Evolutionary conservation across 352 stramenopile species (phyloP).

Genomic region (Pythium brachiatum): DNA sequence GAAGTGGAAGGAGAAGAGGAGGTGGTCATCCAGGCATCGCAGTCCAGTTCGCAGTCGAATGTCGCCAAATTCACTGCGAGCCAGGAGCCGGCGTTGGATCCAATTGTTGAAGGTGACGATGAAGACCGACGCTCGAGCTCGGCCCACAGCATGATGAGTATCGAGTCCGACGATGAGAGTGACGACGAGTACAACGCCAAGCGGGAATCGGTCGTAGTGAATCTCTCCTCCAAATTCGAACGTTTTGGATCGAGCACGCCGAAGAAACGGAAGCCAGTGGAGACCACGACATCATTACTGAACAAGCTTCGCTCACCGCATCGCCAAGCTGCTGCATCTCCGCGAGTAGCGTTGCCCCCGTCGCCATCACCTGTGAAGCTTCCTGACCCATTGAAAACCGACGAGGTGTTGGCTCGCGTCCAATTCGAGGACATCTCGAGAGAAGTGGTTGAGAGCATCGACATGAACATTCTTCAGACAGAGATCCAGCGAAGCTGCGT

Average conservation of each 20-base stretch:
- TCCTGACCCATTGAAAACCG: slow-evolving; percentile 13
- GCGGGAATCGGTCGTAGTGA: slow-evolving; percentile 65
- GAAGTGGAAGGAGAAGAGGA: slow-evolving; percentile 27
- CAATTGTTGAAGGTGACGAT: slow-evolving; percentile 68
- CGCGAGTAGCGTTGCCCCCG: not conserved
- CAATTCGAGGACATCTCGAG: not conserved
- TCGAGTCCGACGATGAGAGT: slow-evolving; percentile 57
- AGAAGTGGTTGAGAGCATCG: slow-evolving; percentile 2
- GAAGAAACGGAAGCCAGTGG: slow-evolving; percentile 7
- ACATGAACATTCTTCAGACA: not conserved
- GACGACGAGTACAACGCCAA: slow-evolving; percentile 50
- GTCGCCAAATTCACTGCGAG: slow-evolving; percentile 1
- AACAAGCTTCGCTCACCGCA: not conserved
- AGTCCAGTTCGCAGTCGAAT: not conserved
- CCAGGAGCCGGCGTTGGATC: slow-evolving; percentile 40
- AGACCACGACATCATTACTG: not conserved
- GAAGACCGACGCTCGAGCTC: slow-evolving; percentile 37
- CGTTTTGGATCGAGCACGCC: slow-evolving; percentile 39
- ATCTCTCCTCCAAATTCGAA: slow-evolving; percentile 73
- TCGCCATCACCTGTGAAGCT: slow-evolving; percentile 16
- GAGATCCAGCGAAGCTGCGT: slow-evolving; percentile 14
- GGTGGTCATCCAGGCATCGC: not conserved
- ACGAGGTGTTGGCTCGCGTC: slow-evolving; percentile 19
- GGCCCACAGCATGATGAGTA: slow-evolving; percentile 73
- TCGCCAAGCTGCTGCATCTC: not conserved